These are phyloP conservation scores for Debaryomyces psychrophilus DNA, from an alignment of 1,139 yeast genomes.

Conservation along the genomic window DNA sequence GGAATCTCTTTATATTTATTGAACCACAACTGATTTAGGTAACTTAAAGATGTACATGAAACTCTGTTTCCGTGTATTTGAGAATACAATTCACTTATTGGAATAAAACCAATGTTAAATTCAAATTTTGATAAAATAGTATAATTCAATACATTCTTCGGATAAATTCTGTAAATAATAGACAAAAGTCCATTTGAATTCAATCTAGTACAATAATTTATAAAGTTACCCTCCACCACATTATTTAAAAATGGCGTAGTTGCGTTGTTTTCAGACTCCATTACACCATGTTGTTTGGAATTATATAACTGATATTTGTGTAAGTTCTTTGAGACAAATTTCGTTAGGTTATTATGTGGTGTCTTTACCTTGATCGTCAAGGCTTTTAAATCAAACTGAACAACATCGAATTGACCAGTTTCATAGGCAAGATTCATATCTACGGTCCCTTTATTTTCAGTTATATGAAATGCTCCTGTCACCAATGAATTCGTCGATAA, in stretches of 20 bases:
- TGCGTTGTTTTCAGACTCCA: conserved; percentile 11
- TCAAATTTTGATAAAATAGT: conserved; percentile 32
- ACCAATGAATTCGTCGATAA: conserved; percentile 9
- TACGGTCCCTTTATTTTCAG: not conserved
- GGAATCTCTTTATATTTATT: conserved; percentile 14
- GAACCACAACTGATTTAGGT: conserved; percentile 24
- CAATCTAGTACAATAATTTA: conserved; percentile 29
- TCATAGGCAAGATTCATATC: conserved; percentile 27
- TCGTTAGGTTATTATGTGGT: conserved; percentile 16
- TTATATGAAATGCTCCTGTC: conserved; percentile 10
- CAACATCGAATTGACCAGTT: conserved; percentile 31
- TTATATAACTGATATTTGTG: conserved; percentile 33
- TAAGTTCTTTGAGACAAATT: conserved; percentile 26
- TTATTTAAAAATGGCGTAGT: conserved; percentile 25
- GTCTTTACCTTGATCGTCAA: conserved; percentile 16
- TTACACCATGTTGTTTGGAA: conserved; percentile 25
- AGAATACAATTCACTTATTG: conserved; percentile 8
- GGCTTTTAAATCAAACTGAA: conserved; percentile 14
- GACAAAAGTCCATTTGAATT: conserved; percentile 27
- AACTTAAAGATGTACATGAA: conserved; percentile 20
- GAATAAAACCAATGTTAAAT: conserved; percentile 27
- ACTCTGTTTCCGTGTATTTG: not conserved
- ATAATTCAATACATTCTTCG: conserved; percentile 35
- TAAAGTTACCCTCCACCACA: conserved; percentile 32
- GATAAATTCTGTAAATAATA: conserved; percentile 30